A percentile compares a stretch with the other conserved stretches of the same genome.
Evolutionary conservation across 2,329 filamentous ascomycete species (phyloP).

Genomic region (Tolypocladium amazonense): DNA sequence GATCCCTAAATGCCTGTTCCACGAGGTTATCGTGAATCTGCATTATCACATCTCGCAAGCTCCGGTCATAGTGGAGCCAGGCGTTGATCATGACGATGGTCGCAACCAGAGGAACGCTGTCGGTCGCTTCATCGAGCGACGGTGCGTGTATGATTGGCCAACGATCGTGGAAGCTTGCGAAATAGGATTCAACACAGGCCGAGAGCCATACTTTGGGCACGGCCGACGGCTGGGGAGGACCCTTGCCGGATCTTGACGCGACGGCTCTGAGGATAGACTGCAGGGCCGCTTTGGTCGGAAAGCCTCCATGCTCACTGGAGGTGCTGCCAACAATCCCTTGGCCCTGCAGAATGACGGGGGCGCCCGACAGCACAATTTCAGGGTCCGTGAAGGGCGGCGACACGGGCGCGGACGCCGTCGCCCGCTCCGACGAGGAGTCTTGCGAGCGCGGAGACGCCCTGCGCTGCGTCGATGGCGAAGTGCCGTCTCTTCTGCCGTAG

Average conservation of each 20-base stretch:
- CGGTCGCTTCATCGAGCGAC: constrained; percentile 18
- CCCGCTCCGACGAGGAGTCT: not conserved
- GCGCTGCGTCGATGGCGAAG: not conserved
- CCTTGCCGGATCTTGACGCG: not conserved
- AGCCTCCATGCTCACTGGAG: not conserved
- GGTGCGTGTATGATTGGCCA: constrained; percentile 31
- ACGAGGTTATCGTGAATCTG: constrained; percentile 21
- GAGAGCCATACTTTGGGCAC: constrained; percentile 11
- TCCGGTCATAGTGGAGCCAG: constrained; percentile 21
- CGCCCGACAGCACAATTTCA: not conserved
- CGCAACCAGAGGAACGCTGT: constrained; percentile 13
- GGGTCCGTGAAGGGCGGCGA: not conserved
- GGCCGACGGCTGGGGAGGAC: not conserved
- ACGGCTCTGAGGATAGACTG: constrained; percentile 4
- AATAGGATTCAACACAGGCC: constrained; percentile 19
- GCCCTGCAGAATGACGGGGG: not conserved
- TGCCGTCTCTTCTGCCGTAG: constrained; percentile 15
- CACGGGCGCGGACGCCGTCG: not conserved
- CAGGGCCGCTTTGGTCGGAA: constrained; percentile 1
- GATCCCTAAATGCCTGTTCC: constrained; percentile 14
- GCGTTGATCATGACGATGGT: constrained; percentile 27
- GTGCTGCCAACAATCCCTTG: not conserved
- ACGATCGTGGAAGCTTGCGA: constrained; percentile 27
- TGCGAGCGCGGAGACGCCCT: not conserved
- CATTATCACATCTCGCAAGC: constrained; percentile 14